These are phyloP conservation scores for Stephania japonica DNA, from an alignment of 164 flowering plant species.

Conservation along the genomic window DNA sequence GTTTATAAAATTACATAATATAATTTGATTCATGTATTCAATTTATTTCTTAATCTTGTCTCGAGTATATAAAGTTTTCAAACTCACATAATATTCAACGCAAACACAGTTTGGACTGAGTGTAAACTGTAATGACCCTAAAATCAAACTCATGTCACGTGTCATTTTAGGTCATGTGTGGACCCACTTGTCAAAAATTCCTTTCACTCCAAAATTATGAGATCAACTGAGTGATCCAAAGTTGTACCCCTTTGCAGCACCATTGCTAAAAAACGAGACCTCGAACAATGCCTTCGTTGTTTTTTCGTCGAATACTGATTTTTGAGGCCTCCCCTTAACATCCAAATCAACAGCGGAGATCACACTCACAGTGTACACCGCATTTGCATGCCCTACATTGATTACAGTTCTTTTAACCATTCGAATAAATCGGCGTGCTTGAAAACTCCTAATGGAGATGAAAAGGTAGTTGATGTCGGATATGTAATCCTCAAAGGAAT, in stretches of 20 bases:
- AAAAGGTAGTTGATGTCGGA: constrained; percentile 71
- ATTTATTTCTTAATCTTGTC: too few relatives aligned
- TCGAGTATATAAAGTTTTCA: too few relatives aligned
- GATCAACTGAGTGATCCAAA: constrained; percentile 68
- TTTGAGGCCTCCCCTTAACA: constrained; percentile 46
- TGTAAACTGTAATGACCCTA: too few relatives aligned
- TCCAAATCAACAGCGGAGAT: constrained; percentile 35
- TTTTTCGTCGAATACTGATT: constrained; percentile 32
- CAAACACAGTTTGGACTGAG: too few relatives aligned
- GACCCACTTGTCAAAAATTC: too few relatives aligned
- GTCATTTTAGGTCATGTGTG: too few relatives aligned
- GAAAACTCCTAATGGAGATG: constrained; percentile 62
- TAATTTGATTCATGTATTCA: too few relatives aligned
- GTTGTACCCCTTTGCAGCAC: constrained; percentile 44
- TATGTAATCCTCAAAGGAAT: constrained; percentile 37
- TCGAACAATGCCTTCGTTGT: constrained; percentile 32
- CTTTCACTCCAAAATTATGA: too few relatives aligned
- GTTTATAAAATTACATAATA: too few relatives aligned
- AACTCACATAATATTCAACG: too few relatives aligned
- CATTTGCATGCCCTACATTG: constrained; percentile 48
- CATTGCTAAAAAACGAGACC: constrained; percentile 41
- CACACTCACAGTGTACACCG: constrained; percentile 46
- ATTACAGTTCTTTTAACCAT: constrained; percentile 44
- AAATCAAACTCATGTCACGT: too few relatives aligned
- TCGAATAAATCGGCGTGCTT: constrained; percentile 30